Percentiles rank a stretch among this genome's conserved stretches.
Evolutionary conservation across 2,329 filamentous ascomycete species (phyloP).

Genomic region (Neonectria ditissima): DNA sequence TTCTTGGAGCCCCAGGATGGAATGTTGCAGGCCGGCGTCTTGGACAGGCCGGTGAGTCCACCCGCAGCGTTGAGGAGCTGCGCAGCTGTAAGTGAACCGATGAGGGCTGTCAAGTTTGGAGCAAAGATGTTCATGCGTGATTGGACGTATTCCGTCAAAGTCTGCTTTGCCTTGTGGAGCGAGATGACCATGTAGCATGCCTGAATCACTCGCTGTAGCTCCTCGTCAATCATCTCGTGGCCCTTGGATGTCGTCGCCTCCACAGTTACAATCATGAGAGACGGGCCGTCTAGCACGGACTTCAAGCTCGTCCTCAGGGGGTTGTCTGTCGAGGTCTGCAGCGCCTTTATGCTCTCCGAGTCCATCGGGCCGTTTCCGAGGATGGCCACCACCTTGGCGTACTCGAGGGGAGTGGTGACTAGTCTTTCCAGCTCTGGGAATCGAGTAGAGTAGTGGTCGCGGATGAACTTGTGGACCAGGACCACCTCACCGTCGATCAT

Average conservation of each 20-base stretch:
- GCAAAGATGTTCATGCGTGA: conserved; percentile 97
- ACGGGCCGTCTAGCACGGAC: conserved; percentile 86
- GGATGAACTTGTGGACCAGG: conserved; percentile 94
- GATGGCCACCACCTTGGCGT: conserved; percentile 94
- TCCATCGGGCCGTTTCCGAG: conserved; percentile 93
- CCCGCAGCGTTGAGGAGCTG: conserved; percentile 97
- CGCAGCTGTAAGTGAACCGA: conserved; percentile 92
- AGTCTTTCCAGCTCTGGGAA: conserved; percentile 94
- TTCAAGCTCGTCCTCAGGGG: conserved; percentile 80
- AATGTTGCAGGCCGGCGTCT: conserved; percentile 93
- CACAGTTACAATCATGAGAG: conserved; percentile 94
- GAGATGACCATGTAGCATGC: conserved; percentile 91
- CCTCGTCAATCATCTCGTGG: conserved; percentile 77
- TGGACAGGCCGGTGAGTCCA: conserved; percentile 87
- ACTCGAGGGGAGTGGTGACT: conserved; percentile 92
- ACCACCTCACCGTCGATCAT: conserved; percentile 94
- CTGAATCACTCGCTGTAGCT: conserved; percentile 78
- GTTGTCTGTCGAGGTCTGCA: conserved; percentile 83
- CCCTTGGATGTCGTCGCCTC: conserved; percentile 93
- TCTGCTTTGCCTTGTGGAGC: conserved; percentile 87
- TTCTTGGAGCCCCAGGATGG: conserved; percentile 92
- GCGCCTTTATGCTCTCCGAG: conserved; percentile 79
- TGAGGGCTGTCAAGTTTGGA: conserved; percentile 89
- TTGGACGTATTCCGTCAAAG: conserved; percentile 92
- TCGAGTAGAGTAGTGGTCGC: conserved; percentile 93